A percentile compares a stretch with the other conserved stretches of the same genome.
These are phyloP conservation scores for Piper longum DNA, from an alignment of 164 flowering plant genomes.

Conservation along the genomic window DNA sequence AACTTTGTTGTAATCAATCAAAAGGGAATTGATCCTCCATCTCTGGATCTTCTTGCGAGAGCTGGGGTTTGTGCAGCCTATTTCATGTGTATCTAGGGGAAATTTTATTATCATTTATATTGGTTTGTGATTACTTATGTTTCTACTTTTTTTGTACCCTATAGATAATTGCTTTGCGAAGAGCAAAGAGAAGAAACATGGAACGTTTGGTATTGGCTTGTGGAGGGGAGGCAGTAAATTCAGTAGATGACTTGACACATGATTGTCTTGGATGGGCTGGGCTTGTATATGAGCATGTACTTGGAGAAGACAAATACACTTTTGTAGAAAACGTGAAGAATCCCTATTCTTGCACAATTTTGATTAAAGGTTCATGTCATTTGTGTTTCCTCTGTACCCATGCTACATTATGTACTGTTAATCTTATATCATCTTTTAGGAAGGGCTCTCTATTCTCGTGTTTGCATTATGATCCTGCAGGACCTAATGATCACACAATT, in stretches of 20 bases:
- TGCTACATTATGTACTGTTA: not conserved
- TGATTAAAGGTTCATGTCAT: constrained; percentile 62
- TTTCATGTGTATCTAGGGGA: not conserved
- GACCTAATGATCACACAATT: constrained; percentile 97
- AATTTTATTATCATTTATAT: not conserved
- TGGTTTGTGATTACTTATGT: not conserved
- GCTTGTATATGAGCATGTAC: constrained; percentile 88
- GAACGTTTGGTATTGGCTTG: constrained; percentile 89
- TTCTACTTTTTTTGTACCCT: constrained; percentile 5
- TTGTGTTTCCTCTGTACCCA: not conserved
- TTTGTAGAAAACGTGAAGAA: constrained; percentile 93
- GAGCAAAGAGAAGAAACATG: constrained; percentile 98
- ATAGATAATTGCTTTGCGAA: constrained; percentile 85
- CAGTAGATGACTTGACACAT: constrained; percentile 79
- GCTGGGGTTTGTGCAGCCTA: constrained; percentile 69
- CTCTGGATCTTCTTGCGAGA: constrained; percentile 85
- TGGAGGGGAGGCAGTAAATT: constrained; percentile 98
- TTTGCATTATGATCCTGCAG: constrained; percentile 19
- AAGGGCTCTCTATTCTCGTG: not conserved
- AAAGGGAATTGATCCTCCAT: constrained; percentile 97
- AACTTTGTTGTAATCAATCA: constrained; percentile 92
- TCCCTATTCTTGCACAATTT: constrained; percentile 84
- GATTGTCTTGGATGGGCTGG: constrained; percentile 99
- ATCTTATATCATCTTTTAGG: not conserved
- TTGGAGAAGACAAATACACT: constrained; percentile 95